Evolutionary conservation across 148 eudicot genomes (phyloP), one percentile per base, ranked within the genome.

Genomic region (Chenopodium formosanum): DNA sequence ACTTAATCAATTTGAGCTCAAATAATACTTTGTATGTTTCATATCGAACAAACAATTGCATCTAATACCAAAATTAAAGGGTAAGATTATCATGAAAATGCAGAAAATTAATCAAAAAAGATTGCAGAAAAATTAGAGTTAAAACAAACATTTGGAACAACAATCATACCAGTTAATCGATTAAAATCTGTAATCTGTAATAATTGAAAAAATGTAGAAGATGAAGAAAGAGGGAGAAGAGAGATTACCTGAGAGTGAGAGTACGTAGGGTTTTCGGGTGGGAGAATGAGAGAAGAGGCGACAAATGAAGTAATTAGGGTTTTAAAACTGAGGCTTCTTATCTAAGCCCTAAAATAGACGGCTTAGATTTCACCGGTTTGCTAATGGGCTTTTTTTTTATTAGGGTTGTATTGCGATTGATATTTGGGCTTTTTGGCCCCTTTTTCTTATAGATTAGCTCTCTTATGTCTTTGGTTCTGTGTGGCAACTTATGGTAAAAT

Each of bases 341-440:
- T 13, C 6, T 37, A 60, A 14, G 77, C 82, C 82, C 82, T 72
- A 80, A 56, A 73, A 58, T 80, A 29, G 77, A 80, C 82, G 82
- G 77, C 82, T 27, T 13, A 27, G 82, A 80, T 80, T 70, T 65
- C 76, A 31, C 32, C 19, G 10, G 40, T 65, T 65, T 2, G 37
- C 2, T 17, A 31, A 5, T 60, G 77, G 82, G 70, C 67, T 44
- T 37, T 34, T 46, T 29, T 32, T 3, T 1, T 1, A 6, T 58
- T 76, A 19, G 20, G 44, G 16, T 53, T 50, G 23, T n/a, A 47
- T 27, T 25, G n/a, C 3, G 17, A 16, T 6, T 52, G 6, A 29
- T 37, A 7, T 0, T 74, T 52, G 44, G 22, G 77, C 22, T 34
- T 34, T 2, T 9, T 1, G 14, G 47, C 27, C 75, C 52, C 4